These are phyloP conservation scores for Saccharomycopsis amapae DNA, from an alignment of 805 yeast genomes.

Conservation along the genomic window DNA sequence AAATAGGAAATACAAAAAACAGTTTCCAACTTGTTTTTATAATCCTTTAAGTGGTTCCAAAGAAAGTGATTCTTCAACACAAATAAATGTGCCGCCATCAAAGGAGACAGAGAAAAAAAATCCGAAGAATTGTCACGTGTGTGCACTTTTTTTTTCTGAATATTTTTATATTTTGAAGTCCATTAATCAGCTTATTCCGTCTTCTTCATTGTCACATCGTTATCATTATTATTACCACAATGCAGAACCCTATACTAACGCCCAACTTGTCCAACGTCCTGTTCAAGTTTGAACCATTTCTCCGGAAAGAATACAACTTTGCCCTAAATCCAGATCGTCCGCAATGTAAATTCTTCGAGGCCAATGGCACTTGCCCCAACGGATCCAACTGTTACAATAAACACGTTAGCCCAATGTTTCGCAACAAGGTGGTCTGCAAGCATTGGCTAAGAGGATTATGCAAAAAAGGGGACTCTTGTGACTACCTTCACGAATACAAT, in stretches of 20 bases:
- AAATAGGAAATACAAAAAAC: no score
- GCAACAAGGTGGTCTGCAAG: slow-evolving; percentile 85
- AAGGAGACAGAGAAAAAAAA: no score
- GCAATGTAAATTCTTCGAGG: slow-evolving; percentile 64
- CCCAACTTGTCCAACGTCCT: slow-evolving; percentile 28
- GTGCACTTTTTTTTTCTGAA: no score
- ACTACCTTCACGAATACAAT: slow-evolving; percentile 91
- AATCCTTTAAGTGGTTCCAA: no score
- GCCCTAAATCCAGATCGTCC: slow-evolving; percentile 89
- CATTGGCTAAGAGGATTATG: slow-evolving; percentile 98
- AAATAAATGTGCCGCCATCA: no score
- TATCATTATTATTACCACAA: slow-evolving; percentile 1
- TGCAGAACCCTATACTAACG: slow-evolving; percentile 23
- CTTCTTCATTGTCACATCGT: no score
- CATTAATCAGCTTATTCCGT: no score
- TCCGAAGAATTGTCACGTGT: no score
- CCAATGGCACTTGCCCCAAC: slow-evolving; percentile 69
- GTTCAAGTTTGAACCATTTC: slow-evolving; percentile 75
- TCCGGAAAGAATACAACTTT: slow-evolving; percentile 71
- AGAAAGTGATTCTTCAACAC: no score
- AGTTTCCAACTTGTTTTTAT: no score
- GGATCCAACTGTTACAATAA: slow-evolving; percentile 84
- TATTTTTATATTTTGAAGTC: no score
- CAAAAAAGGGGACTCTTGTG: slow-evolving; percentile 94
- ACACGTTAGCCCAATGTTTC: slow-evolving; percentile 62